phyloP scores from a whole-genome alignment of 2,329 filamentous ascomycete species.

The Apiospora saccharicola region DNA sequence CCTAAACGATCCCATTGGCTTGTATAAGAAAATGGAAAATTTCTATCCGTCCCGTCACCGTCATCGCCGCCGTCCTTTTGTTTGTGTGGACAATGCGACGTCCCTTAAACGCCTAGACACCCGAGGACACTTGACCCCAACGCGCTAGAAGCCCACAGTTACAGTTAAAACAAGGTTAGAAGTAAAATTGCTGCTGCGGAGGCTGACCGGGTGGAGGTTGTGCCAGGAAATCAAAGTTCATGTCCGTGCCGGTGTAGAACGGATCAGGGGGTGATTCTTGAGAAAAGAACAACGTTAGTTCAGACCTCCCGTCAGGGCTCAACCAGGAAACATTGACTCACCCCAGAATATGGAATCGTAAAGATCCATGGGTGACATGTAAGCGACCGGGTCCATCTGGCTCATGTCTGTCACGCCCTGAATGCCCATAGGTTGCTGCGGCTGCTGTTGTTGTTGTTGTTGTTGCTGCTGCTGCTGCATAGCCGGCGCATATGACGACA shows the following conservation, averaged over 20 bases:
- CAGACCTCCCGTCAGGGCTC: conserved; percentile 28
- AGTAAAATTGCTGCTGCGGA: conserved; percentile 63
- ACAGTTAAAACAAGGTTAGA: conserved; percentile 42
- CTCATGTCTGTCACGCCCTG: conserved; percentile 54
- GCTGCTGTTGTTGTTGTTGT: conserved; percentile 27
- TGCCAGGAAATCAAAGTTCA: conserved; percentile 68
- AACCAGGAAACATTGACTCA: conserved; percentile 46
- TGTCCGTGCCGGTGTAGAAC: conserved; percentile 63
- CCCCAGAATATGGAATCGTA: conserved; percentile 75
- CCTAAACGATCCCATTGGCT: background rate
- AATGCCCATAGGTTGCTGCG: conserved; percentile 38
- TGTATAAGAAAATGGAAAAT: background rate
- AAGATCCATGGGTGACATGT: conserved; percentile 72
- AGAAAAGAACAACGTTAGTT: conserved; percentile 27
- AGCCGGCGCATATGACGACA: background rate
- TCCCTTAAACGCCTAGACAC: conserved; percentile 9
- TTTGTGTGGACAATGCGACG: background rate
- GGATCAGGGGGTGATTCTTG: conserved; percentile 63
- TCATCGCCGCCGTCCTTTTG: background rate
- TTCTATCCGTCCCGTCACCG: background rate
- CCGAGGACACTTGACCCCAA: conserved; percentile 9
- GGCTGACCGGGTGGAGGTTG: conserved; percentile 66
- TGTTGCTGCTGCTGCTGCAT: conserved; percentile 27
- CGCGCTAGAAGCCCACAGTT: conserved; percentile 6
- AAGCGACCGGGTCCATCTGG: conserved; percentile 61